phyloP scores from a whole-genome alignment of 2,329 filamentous ascomycete genomes.

The Beauveria pseudobassiana region DNA sequence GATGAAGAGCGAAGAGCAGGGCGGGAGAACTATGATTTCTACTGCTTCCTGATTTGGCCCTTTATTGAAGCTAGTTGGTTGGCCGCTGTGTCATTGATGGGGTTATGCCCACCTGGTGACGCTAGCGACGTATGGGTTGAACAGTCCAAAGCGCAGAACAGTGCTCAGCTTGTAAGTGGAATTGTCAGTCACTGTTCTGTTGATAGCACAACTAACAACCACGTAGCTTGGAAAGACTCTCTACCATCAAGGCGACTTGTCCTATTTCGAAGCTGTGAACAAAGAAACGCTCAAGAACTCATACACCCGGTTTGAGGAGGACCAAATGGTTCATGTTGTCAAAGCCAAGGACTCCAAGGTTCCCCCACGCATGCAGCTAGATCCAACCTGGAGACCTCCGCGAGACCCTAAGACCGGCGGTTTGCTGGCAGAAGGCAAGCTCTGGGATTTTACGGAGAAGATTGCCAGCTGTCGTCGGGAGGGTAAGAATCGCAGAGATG shows the following conservation, averaged over 20 bases:
- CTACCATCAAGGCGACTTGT: slow-evolving; percentile 94
- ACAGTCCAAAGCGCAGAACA: slow-evolving; percentile 68
- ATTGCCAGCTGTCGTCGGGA: slow-evolving; percentile 79
- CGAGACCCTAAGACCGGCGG: slow-evolving; percentile 54
- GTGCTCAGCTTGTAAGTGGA: slow-evolving; percentile 63
- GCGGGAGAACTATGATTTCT: slow-evolving; percentile 95
- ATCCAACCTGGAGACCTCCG: slow-evolving; percentile 65
- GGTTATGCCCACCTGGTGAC: slow-evolving; percentile 58
- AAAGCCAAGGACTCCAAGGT: slow-evolving; percentile 59
- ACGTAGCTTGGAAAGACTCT: slow-evolving; percentile 81
- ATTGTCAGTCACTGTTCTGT: background rate
- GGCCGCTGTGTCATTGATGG: slow-evolving; percentile 79
- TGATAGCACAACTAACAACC: background rate
- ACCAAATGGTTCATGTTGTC: slow-evolving; percentile 74
- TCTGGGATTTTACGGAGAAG: slow-evolving; percentile 89
- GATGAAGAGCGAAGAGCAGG: slow-evolving; percentile 69
- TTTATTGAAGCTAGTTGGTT: slow-evolving; percentile 96
- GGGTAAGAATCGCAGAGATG: slow-evolving; percentile 94
- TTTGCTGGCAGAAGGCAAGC: slow-evolving; percentile 61
- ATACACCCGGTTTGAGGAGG: slow-evolving; percentile 79
- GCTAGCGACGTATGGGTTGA: slow-evolving; percentile 72
- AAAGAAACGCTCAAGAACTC: slow-evolving; percentile 96
- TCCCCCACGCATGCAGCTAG: slow-evolving; percentile 57
- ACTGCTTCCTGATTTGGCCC: slow-evolving; percentile 97
- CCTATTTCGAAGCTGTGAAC: slow-evolving; percentile 97